These are phyloP conservation scores for Pleochaeta shiraiana DNA, from an alignment of 2,329 filamentous ascomycete species.

Conservation along the genomic window DNA sequence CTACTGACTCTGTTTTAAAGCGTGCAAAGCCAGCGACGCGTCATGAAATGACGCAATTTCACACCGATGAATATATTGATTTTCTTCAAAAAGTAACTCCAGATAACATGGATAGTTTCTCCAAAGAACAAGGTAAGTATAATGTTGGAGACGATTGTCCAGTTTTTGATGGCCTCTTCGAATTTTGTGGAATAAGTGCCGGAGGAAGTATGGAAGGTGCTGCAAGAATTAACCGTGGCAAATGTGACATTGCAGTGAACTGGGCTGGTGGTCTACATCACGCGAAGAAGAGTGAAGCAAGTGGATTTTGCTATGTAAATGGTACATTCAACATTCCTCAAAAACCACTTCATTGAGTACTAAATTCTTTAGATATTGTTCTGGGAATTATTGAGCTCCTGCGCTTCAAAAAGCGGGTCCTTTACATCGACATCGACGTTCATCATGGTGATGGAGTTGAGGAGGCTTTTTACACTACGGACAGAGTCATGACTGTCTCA, in stretches of 20 bases:
- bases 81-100: constrained; percentile 91
- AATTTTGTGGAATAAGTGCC: constrained; percentile 87
- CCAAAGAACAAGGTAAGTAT: constrained; percentile 79
- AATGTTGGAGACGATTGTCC: constrained; percentile 95
- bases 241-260: constrained; percentile 94
- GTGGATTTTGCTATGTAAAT: constrained; percentile 97
- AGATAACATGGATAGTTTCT: constrained; percentile 92
- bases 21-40: constrained; percentile 70
- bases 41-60: constrained; percentile 84
- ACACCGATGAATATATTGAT: constrained; percentile 87
- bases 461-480: constrained; percentile 81
- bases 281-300: constrained; percentile 90
- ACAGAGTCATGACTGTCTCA: constrained; percentile 79
- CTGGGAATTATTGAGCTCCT: constrained; percentile 85
- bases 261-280: constrained; percentile 97
- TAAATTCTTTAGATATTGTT: constrained; percentile 81
- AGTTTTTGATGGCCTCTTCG: constrained; percentile 93
- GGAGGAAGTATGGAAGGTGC: constrained; percentile 90
- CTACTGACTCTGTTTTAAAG: no score
- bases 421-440: constrained; percentile 94
- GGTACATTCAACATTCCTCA: constrained; percentile 31
- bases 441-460: constrained; percentile 89
- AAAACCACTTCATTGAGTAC: constrained; percentile 18
- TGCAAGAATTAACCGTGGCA: constrained; percentile 67
- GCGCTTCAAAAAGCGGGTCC: constrained; percentile 76